These are phyloP conservation scores for Leishmania lainsoni DNA, from an alignment of 208 protist species.

Conservation along the genomic window DNA sequence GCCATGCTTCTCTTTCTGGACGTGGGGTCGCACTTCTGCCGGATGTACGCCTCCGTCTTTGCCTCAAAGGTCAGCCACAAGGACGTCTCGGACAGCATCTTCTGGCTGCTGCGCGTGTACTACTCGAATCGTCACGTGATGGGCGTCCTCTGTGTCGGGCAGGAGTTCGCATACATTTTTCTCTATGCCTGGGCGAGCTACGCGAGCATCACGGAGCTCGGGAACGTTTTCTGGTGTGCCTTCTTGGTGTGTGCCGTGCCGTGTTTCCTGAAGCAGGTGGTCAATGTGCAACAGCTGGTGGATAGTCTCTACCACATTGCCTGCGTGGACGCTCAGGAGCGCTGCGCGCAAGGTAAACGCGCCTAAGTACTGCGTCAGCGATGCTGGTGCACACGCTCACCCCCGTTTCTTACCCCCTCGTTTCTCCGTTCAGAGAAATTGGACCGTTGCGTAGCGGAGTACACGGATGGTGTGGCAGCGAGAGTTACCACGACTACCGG, in stretches of 20 bases:
- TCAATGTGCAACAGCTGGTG: slow-evolving; percentile 91
- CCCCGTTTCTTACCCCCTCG: neutral
- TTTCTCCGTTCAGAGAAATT: neutral
- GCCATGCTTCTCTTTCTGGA: slow-evolving; percentile 88
- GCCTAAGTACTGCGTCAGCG: slow-evolving; percentile 3
- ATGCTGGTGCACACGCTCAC: neutral
- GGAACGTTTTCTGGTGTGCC: slow-evolving; percentile 33
- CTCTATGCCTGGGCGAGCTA: slow-evolving; percentile 82
- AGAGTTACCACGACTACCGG: neutral
- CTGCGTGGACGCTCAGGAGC: slow-evolving; percentile 67
- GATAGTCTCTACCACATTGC: slow-evolving; percentile 86
- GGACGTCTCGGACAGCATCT: slow-evolving; percentile 82
- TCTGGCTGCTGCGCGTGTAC: slow-evolving; percentile 87
- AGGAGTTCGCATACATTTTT: slow-evolving; percentile 93
- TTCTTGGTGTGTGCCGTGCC: slow-evolving; percentile 49
- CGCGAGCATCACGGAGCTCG: slow-evolving; percentile 26
- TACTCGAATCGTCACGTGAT: slow-evolving; percentile 90
- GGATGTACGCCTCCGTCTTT: slow-evolving; percentile 90
- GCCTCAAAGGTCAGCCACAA: slow-evolving; percentile 78
- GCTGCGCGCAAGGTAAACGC: slow-evolving; percentile 37
- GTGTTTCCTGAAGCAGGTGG: slow-evolving; percentile 85
- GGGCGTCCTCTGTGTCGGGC: slow-evolving; percentile 85
- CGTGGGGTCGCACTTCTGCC: slow-evolving; percentile 92
- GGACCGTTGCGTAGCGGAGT: neutral
- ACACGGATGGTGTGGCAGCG: neutral